Base-by-base conservation (phyloP, 352 stramenopile genomes). In the Globisporangium nodosum region DNA sequence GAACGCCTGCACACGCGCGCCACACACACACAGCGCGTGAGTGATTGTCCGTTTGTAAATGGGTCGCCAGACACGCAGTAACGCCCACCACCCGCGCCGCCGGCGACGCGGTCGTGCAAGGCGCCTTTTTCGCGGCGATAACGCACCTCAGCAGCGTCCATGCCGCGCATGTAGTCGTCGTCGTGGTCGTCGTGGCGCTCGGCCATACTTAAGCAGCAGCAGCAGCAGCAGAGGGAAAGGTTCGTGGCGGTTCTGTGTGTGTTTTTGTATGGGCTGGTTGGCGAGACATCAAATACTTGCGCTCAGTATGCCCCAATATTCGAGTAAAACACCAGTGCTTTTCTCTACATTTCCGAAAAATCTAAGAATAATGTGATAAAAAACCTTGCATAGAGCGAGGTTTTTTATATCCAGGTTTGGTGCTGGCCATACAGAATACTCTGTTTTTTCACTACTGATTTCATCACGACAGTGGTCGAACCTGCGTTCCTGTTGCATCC, bases 141-240 rank as follows among this genome's bases (percentile, higher is more conserved):
- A 63, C 70, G 62, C 61, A 90, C 81, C 71, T 87, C 76, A 35
- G 82, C 74, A 54, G 74, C 68, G 58, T 83, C 66, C 49, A 80
- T 64, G 55, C 83, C 78, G 56, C 73, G 73, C 52, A 87, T 74
- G 72, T 71, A 86, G 61, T 87, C 76, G 64, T 90, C 75, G 64
- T 88, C 78, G 59, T 86, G 60, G 49, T 88, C 74, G 55, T 78
- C 70, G 54, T 76, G 75, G 37, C 70, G 64, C 61, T 52, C 35
- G 11, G 69, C 80, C 76, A 87, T 88, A 43, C 60, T 62, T 52
- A 66, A 61, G 63, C 39, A 15, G 57, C 58, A 70, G 53, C 33
- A 24, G 53, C 31, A 48, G 30, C 30, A 15, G 24, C 13, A 4
- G 12, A 13, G 8, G 8, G 35, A 40, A 40, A 13, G 37, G 37